Conservation (phyloP, 139 green algal genomes). For the Tetradesmus lagerheimii region DNA sequence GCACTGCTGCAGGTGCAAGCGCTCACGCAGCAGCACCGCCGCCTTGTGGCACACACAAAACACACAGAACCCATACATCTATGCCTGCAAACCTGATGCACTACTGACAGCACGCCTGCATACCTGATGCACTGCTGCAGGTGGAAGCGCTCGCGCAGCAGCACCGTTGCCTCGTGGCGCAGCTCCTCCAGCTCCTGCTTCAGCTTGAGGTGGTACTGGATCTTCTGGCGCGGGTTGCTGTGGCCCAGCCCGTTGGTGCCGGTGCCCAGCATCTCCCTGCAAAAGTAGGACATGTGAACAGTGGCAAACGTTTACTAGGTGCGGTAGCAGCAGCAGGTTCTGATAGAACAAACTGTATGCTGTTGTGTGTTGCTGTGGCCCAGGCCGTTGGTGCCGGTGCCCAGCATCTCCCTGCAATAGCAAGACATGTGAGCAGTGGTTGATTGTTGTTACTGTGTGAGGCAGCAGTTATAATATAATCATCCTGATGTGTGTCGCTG, state of each 20-base stretch:
- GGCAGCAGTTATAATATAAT: too few relatives aligned
- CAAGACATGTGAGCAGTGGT: not conserved
- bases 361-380: not conserved
- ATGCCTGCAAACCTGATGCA: conserved; percentile 62
- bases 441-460: not conserved
- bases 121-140: conserved; percentile 76
- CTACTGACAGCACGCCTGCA: not conserved
- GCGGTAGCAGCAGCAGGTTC: too few relatives aligned
- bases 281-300: not conserved
- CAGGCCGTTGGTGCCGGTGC: not conserved
- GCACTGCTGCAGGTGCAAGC: conserved; percentile 75
- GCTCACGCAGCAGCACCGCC: conserved; percentile 62
- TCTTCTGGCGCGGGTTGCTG: conserved; percentile 72
- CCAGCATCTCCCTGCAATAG: not conserved
- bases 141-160: conserved; percentile 71
- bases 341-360: too few relatives aligned
- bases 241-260: conserved; percentile 56
- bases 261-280: conserved; percentile 47
- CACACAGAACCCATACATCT: too few relatives aligned
- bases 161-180: conserved; percentile 68
- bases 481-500: not conserved
- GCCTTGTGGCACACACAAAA: too few relatives aligned
- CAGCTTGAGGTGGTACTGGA: conserved; percentile 59
- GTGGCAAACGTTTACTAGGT: too few relatives aligned
- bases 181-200: conserved; percentile 78